Conservation (phyloP, 805 yeast genomes). For the Metschnikowia chrysomelidarum region DNA sequence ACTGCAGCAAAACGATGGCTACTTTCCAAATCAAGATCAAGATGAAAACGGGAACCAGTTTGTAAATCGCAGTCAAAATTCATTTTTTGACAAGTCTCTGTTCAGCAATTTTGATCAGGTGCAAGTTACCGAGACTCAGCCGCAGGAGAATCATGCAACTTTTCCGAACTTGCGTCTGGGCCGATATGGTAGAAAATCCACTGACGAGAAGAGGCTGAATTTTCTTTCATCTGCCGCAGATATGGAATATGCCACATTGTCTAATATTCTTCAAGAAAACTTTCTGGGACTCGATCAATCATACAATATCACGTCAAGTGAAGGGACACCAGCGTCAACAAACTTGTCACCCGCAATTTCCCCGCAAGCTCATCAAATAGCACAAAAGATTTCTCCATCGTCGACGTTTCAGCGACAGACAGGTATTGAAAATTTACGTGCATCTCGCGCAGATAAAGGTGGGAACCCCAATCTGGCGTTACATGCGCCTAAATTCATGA, state of each 20-base stretch:
- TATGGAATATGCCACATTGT: slow-evolving; percentile 66
- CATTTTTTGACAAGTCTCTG: too few relatives aligned
- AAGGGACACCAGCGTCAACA: slow-evolving; percentile 38
- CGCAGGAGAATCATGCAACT: too few relatives aligned
- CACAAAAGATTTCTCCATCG: slow-evolving; percentile 6
- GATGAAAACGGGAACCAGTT: too few relatives aligned
- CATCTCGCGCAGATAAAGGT: neutral
- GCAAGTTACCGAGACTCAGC: too few relatives aligned
- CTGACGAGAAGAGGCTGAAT: slow-evolving; percentile 21
- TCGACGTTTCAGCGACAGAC: too few relatives aligned
- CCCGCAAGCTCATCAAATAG: slow-evolving; percentile 24
- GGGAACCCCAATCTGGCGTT: neutral
- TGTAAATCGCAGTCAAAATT: too few relatives aligned
- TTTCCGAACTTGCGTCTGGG: too few relatives aligned
- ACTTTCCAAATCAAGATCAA: too few relatives aligned
- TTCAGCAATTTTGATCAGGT: too few relatives aligned
- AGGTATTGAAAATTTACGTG: too few relatives aligned
- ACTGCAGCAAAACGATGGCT: too few relatives aligned
- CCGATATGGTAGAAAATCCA: too few relatives aligned
- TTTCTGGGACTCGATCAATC: slow-evolving; percentile 22
- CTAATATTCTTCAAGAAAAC: slow-evolving; percentile 58
- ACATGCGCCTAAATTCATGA: neutral
- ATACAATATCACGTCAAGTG: slow-evolving; percentile 30
- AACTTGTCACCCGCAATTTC: slow-evolving; percentile 37
- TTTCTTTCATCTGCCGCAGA: slow-evolving; percentile 72